Percentiles rank a stretch among this genome's conserved stretches.
These are phyloP conservation scores for Lentinula lateritia DNA, from an alignment of 768 basidiomycete species.

Conservation along the genomic window DNA sequence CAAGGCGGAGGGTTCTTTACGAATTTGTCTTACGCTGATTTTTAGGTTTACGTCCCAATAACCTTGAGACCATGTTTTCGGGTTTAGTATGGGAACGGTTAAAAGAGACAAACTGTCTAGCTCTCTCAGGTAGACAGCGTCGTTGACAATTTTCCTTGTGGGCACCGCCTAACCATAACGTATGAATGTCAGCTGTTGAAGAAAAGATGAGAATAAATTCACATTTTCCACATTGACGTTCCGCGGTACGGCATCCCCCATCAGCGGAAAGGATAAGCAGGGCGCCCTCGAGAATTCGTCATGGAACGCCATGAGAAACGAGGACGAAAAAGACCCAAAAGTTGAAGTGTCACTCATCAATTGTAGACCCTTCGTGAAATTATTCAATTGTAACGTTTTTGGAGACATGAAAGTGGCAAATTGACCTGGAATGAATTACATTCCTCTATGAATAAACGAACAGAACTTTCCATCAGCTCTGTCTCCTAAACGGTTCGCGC, in stretches of 20 bases:
- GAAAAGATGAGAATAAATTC: background rate
- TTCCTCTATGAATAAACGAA: constrained; percentile 68
- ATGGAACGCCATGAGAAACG: constrained; percentile 53
- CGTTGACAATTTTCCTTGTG: constrained; percentile 48
- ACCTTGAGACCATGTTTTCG: constrained; percentile 33
- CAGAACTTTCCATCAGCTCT: constrained; percentile 63
- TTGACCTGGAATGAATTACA: constrained; percentile 68
- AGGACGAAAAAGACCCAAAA: constrained; percentile 62
- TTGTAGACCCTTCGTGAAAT: constrained; percentile 57
- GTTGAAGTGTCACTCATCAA: constrained; percentile 52
- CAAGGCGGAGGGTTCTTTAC: constrained; percentile 5
- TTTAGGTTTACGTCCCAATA: constrained; percentile 14
- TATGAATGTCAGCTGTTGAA: constrained; percentile 9
- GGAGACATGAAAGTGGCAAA: background rate
- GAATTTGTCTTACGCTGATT: constrained; percentile 20
- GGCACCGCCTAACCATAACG: constrained; percentile 23
- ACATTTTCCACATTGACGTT: constrained; percentile 23
- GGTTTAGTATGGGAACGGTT: constrained; percentile 44
- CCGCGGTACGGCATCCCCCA: constrained; percentile 39
- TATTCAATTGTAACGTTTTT: background rate
- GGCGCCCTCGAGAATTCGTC: constrained; percentile 69
- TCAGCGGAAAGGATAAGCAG: constrained; percentile 48
- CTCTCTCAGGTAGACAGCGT: constrained; percentile 51
- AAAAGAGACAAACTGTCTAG: constrained; percentile 45
- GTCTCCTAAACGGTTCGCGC: constrained; percentile 36